A percentile compares a stretch with the other conserved stretches of the same genome.
Conservation (phyloP, 2,329 filamentous ascomycete genomes). For the Scopulariopsis brevicaulis region DNA sequence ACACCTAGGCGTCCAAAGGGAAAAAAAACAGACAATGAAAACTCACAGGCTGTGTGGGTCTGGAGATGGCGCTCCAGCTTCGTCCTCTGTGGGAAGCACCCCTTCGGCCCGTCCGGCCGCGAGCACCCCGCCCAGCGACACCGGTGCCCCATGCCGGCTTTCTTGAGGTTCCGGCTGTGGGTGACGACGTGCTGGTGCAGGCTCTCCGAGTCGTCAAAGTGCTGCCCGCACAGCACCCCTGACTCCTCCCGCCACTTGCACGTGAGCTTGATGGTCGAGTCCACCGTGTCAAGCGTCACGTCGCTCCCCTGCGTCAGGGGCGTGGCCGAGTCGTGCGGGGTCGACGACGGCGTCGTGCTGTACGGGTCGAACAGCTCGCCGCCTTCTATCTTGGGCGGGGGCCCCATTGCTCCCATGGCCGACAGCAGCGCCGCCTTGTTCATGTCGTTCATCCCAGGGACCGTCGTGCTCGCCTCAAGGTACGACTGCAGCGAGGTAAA, state of each 20-base stretch:
- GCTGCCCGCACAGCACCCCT: conserved; percentile 17
- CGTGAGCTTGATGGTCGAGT: conserved; percentile 7
- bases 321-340: conserved; percentile 2
- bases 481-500: conserved; percentile 6
- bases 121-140: conserved; percentile 45
- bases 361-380: not conserved
- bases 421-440: conserved; percentile 4
- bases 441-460: conserved; percentile 4
- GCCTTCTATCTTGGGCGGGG: not conserved
- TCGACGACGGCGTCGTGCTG: conserved; percentile 3
- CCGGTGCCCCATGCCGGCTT: conserved; percentile 18
- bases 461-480: conserved; percentile 5
- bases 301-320: conserved; percentile 2
- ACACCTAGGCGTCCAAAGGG: conserved; percentile 8
- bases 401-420: conserved; percentile 4
- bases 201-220: conserved; percentile 30
- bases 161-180: conserved; percentile 19
- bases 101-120: conserved; percentile 12
- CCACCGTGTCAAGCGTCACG: conserved; percentile 1
- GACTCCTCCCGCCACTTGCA: conserved; percentile 20
- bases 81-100: conserved; percentile 45
- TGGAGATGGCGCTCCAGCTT: conserved; percentile 56
- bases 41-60: conserved; percentile 52
- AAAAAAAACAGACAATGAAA: not conserved
- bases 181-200: conserved; percentile 42